A percentile compares a stretch with the other conserved stretches of the same genome.
Conservation (phyloP, 2,329 filamentous ascomycete genomes). For the Decorospora gaudefroyi region DNA sequence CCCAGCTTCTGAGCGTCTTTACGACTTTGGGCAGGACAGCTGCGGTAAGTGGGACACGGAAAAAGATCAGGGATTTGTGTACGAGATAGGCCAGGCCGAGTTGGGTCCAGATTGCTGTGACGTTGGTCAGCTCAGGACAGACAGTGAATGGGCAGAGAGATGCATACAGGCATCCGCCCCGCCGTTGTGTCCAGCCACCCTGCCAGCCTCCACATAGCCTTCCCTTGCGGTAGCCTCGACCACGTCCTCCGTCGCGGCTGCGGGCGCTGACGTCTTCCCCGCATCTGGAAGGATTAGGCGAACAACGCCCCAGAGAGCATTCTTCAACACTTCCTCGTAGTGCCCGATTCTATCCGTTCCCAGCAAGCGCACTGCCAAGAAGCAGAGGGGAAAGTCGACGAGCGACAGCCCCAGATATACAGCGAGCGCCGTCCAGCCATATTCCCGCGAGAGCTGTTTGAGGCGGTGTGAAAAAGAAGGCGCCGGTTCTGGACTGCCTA, state of each 20-base stretch:
- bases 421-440: constrained; percentile 91
- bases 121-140: constrained; percentile 17
- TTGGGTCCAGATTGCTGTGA: constrained; percentile 74
- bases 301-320: constrained; percentile 62
- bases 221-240: constrained; percentile 37
- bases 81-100: constrained; percentile 93
- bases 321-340: constrained; percentile 70
- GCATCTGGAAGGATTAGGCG: constrained; percentile 63
- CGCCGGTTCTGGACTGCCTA: constrained; percentile 48
- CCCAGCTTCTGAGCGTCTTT: constrained; percentile 82
- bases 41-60: constrained; percentile 89
- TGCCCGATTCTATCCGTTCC: constrained; percentile 85
- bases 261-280: constrained; percentile 55
- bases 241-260: constrained; percentile 48
- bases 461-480: constrained; percentile 70
- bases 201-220: constrained; percentile 56
- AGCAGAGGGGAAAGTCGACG: constrained; percentile 94
- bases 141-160: neutral
- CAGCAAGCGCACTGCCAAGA: constrained; percentile 78
- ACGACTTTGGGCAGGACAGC: constrained; percentile 95
- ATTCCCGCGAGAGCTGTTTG: constrained; percentile 85
- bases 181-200: constrained; percentile 64
- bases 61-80: constrained; percentile 96
- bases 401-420: constrained; percentile 84
- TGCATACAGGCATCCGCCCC: constrained; percentile 72